A percentile compares a stretch with the other conserved stretches of the same genome.
phyloP scores from a whole-genome alignment of 805 yeast genomes.

The Ogataea zsoltii region DNA sequence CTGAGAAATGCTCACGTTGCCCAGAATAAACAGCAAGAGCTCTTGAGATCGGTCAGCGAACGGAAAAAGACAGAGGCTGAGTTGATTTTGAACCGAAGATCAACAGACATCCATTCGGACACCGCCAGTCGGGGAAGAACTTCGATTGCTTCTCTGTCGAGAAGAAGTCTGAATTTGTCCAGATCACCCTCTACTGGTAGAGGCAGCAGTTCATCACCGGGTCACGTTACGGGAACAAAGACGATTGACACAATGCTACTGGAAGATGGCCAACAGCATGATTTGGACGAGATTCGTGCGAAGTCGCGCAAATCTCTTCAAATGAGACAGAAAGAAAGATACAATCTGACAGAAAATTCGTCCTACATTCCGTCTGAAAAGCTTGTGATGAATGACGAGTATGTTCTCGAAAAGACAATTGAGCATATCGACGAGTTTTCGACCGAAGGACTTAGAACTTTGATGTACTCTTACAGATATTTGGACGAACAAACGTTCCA shows the following conservation, averaged over 20 bases:
- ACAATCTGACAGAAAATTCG: conserved; percentile 34
- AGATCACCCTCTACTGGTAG: conserved; percentile 27
- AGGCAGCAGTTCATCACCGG: conserved; percentile 7
- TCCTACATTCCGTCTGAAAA: conserved; percentile 54
- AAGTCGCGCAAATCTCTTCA: conserved; percentile 61
- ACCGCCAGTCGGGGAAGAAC: conserved; percentile 28
- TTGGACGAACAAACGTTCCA: conserved; percentile 57
- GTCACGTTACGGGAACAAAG: conserved; percentile 3
- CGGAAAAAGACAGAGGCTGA: conserved; percentile 82
- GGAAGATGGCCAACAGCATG: conserved; percentile 48
- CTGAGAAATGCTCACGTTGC: conserved; percentile 63
- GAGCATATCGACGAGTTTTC: conserved; percentile 93
- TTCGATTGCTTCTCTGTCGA: conserved; percentile 29
- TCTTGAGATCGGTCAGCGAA: conserved; percentile 53
- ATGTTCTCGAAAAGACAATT: conserved; percentile 76
- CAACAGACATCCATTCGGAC: conserved; percentile 35
- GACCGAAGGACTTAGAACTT: conserved; percentile 90
- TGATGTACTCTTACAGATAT: conserved; percentile 80
- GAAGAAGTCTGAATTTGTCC: conserved; percentile 31
- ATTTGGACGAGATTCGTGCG: conserved; percentile 52
- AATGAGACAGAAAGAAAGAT: conserved; percentile 56
- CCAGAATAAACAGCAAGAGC: conserved; percentile 59
- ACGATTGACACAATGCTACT: conserved; percentile 26
- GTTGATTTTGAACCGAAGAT: conserved; percentile 56
- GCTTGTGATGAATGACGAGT: conserved; percentile 69